Evolutionary conservation across 495 filamentous ascomycete species (phyloP), one percentile per base, ranked within the genome.

Genomic region (Clohesyomyces aquaticus): DNA sequence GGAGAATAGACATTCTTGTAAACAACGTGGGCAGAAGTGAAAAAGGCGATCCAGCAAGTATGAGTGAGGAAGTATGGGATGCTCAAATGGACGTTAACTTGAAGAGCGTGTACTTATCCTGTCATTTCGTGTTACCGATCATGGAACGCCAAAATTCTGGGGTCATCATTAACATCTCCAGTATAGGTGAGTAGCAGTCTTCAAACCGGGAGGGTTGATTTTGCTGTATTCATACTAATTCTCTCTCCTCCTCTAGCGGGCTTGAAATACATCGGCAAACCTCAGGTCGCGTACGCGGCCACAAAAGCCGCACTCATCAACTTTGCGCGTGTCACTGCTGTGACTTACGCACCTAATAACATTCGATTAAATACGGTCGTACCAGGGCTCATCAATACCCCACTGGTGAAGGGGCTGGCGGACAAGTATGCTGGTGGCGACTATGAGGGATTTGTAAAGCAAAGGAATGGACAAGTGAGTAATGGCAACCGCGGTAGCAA

Each of bases 1-100:
- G 79, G 27, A 73, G 81, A 1, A 82, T 85, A 18, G 82, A 85
- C 59, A 81, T 85, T 38, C 74, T 85, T 3, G 72, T 84, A 12
- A 84, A 83, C 63, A 84, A 83, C 59, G 82, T 84, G 0, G 83
- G 81, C 4, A 61, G 69, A 19, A 77, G 71, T 18, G 76, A 83
- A 63, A 77, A 81, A 0, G 82, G 81, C 0, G 76, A 77, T 50
- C 80, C 82, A 1, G 80, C 77, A 8, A 71, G 73, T 16, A 78
- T 83, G 76, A 18, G 27, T 0, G 81, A 82, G 58, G 75, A 79
- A 11, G 63, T 76, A 0, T 84, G 80, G 80, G 77, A 83, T 65
- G 43, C 56, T 18, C 81, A 83, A 67, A 72, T 79, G 10, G 77
- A 81, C 45, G 61, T 83, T 23, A 84, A 84, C 50, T 70, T 84